Evolutionary conservation across 108 stramenopile species (phyloP), one percentile per base, ranked within the genome.

Genomic region (Thalassiosira profunda): DNA sequence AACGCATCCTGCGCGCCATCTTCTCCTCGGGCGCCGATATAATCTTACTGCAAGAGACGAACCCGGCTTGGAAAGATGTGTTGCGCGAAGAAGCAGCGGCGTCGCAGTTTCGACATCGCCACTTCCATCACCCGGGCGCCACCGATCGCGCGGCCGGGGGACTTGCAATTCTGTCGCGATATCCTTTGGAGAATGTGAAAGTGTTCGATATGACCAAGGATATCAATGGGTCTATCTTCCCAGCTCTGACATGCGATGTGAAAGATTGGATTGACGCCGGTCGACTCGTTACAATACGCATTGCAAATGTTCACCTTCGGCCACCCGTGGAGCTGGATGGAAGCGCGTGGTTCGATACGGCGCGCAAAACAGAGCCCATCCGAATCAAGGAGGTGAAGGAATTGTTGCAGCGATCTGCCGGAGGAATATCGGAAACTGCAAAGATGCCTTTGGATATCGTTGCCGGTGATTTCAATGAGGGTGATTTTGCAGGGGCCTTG

Each of bases 391-490:
- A 77, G 51, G 68, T 58, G 20, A 63, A 56, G 24, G 68, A 60
- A 28, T 36, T 77, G 33, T 28, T 77, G 33, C 40, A n/a, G n/a
- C n/a, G 18, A 3, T 42, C 30, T 8, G n/a, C 34, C 18, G 40
- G 26, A 43, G 51, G 34, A 29, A n/a, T n/a, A n/a, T n/a, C n/a
- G n/a, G 38, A 40, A 40, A 11, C 38, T 11, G 5, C 51, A 28
- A 52, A 52, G 20, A 4, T 28, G 34, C 15, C 42, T 0, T 58
- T 77, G 36, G 36, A 70, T 42, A 69, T 77, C 2, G 70, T 77
- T 47, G 76, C 62, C 26, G 76, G 76, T 12, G 76, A 77, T 15
- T 77, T 77, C 43, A 77, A 77, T 21, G 76, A 70, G 48, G 68
- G 40, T 15, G 60, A 77, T 47, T 8, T 29, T 25, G 55, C 48